Evolutionary conservation across 352 stramenopile genomes (phyloP).

Genomic region (Phytophthora nicotianae): DNA sequence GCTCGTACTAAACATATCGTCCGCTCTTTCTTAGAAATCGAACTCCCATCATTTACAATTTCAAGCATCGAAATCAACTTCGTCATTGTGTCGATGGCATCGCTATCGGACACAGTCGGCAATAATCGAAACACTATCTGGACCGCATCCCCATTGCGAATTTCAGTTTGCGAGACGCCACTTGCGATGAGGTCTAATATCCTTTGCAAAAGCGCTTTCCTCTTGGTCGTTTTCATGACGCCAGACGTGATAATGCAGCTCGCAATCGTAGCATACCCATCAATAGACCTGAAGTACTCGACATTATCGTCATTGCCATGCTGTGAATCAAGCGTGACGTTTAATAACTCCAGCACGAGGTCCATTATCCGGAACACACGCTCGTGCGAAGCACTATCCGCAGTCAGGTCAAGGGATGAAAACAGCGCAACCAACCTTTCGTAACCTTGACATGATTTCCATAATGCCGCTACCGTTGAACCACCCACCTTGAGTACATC

Average conservation of each 20-base stretch:
- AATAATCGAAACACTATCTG: constrained; percentile 59
- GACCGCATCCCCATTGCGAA: constrained; percentile 62
- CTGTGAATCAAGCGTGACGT: constrained; percentile 46
- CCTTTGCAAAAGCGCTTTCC: constrained; percentile 47
- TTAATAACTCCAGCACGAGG: constrained; percentile 54
- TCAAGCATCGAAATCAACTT: constrained; percentile 55
- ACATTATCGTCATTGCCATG: constrained; percentile 30
- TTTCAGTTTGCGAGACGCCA: constrained; percentile 45
- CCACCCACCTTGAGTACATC: constrained; percentile 48
- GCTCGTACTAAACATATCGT: constrained; percentile 49
- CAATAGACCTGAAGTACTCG: constrained; percentile 48
- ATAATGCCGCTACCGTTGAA: constrained; percentile 45
- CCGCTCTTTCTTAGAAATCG: constrained; percentile 58
- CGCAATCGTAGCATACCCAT: constrained; percentile 55
- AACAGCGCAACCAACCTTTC: constrained; percentile 66
- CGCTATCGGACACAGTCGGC: constrained; percentile 34
- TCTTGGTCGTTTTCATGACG: constrained; percentile 43
- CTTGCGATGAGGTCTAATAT: constrained; percentile 69
- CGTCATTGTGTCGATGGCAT: constrained; percentile 38
- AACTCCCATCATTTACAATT: constrained; percentile 42
- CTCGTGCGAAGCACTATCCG: constrained; percentile 24
- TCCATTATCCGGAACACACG: constrained; percentile 51
- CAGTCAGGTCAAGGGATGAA: constrained; percentile 51
- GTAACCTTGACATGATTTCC: constrained; percentile 59
- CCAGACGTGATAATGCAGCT: constrained; percentile 64